These are phyloP conservation scores for Macrophomina phaseolina DNA, from an alignment of 2,329 filamentous ascomycete genomes.

Conservation along the genomic window DNA sequence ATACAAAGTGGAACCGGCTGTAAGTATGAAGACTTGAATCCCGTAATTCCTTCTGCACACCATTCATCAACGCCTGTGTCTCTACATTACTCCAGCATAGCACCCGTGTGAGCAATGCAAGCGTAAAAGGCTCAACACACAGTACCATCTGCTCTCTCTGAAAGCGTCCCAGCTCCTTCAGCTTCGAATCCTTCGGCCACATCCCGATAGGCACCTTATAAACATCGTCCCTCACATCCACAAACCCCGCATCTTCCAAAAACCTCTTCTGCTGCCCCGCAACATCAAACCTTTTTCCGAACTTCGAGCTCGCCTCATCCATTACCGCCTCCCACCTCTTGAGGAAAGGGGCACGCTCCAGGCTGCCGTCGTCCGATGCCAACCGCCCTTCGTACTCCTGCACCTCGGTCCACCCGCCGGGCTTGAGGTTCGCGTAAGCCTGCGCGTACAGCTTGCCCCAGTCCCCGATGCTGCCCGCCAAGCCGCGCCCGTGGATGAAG, in stretches of 20 bases:
- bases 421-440: conserved; percentile 47
- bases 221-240: conserved; percentile 42
- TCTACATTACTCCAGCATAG: conserved; percentile 51
- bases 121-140: conserved; percentile 49
- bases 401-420: conserved; percentile 59
- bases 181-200: conserved; percentile 32
- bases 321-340: too few species aligned
- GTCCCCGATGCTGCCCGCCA: conserved; percentile 60
- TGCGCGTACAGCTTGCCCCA: conserved; percentile 57
- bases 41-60: conserved; percentile 34
- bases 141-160: conserved; percentile 49
- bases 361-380: conserved; percentile 16
- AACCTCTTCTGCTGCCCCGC: conserved; percentile 41
- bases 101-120: conserved; percentile 49
- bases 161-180: conserved; percentile 31
- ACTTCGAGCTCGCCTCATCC: background rate
- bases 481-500: conserved; percentile 60
- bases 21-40: conserved; percentile 8
- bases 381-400: conserved; percentile 45
- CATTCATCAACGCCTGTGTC: conserved; percentile 46
- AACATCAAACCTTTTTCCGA: background rate
- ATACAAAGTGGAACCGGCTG: background rate
- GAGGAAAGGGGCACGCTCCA: conserved; percentile 33
- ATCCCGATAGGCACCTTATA: conserved; percentile 31
- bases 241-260: conserved; percentile 47